A percentile compares a stretch with the other conserved stretches of the same genome.
phyloP scores from a whole-genome alignment of 2,329 filamentous ascomycete species.

The Cercospora sp. region DNA sequence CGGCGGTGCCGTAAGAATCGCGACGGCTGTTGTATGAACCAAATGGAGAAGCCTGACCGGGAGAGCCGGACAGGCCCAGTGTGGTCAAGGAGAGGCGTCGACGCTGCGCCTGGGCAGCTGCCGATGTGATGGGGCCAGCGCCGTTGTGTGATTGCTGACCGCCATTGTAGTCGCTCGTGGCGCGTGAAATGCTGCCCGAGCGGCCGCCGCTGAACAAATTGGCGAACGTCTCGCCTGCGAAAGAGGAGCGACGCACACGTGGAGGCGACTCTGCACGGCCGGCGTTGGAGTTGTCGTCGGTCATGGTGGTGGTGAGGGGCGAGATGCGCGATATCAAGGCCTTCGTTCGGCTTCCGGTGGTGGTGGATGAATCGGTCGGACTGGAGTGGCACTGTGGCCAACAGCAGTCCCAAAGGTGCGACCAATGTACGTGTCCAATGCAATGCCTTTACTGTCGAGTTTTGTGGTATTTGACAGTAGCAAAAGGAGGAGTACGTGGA shows the following conservation, averaged over 20 bases:
- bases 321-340: neutral
- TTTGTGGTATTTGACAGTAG: neutral
- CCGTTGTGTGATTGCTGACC: slow-evolving; percentile 34
- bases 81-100: slow-evolving; percentile 54
- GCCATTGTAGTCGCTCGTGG: slow-evolving; percentile 38
- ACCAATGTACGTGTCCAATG: neutral
- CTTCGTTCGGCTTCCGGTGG: neutral
- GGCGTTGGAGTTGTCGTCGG: slow-evolving; percentile 23
- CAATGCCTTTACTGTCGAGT: neutral
- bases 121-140: slow-evolving; percentile 51
- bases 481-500: neutral
- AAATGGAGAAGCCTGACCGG: slow-evolving; percentile 46
- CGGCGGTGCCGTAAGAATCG: slow-evolving; percentile 47
- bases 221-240: slow-evolving; percentile 52
- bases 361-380: neutral
- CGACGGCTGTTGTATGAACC: slow-evolving; percentile 47
- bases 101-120: slow-evolving; percentile 52
- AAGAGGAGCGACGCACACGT: slow-evolving; percentile 48
- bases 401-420: slow-evolving; percentile 14
- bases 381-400: slow-evolving; percentile 19
- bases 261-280: slow-evolving; percentile 16
- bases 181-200: slow-evolving; percentile 28
- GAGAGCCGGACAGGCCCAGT: slow-evolving; percentile 49
- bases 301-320: slow-evolving; percentile 18
- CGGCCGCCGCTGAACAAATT: slow-evolving; percentile 49